phyloP scores from a whole-genome alignment of 2,329 filamentous ascomycete genomes.

The Lachnellula occidentalis region DNA sequence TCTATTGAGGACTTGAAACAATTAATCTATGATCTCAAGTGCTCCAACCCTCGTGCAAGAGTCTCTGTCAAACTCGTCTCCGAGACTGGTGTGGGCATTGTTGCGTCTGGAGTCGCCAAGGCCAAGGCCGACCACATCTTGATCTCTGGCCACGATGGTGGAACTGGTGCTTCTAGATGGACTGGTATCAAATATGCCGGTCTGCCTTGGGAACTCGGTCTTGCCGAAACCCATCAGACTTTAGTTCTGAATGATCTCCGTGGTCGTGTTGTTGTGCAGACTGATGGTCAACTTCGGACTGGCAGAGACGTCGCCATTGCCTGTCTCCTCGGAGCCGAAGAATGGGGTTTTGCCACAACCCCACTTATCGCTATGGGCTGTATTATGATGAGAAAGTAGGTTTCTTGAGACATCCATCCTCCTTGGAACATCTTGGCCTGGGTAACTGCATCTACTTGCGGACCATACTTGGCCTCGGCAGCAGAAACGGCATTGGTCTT shows the following conservation, averaged over 20 bases:
- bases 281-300: constrained; percentile 88
- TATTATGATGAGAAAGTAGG: constrained; percentile 79
- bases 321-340: constrained; percentile 92
- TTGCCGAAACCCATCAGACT: constrained; percentile 95
- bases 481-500: no score
- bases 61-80: constrained; percentile 97
- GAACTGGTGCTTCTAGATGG: constrained; percentile 94
- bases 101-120: constrained; percentile 95
- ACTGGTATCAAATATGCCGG: constrained; percentile 98
- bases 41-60: constrained; percentile 84
- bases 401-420: background rate
- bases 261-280: constrained; percentile 93
- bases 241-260: constrained; percentile 92
- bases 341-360: constrained; percentile 94
- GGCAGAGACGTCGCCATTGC: constrained; percentile 92
- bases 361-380: constrained; percentile 96
- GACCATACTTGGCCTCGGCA: no score
- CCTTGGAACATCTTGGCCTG: no score
- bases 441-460: no score
- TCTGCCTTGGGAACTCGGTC: constrained; percentile 92
- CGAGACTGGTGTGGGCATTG: constrained; percentile 94
- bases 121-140: constrained; percentile 95
- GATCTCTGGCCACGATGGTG: constrained; percentile 94
- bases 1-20: constrained; percentile 98
- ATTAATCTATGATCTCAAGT: constrained; percentile 95